These are phyloP conservation scores for Aspergillus sp. DNA, from an alignment of 2,329 filamentous ascomycete genomes.

Conservation along the genomic window DNA sequence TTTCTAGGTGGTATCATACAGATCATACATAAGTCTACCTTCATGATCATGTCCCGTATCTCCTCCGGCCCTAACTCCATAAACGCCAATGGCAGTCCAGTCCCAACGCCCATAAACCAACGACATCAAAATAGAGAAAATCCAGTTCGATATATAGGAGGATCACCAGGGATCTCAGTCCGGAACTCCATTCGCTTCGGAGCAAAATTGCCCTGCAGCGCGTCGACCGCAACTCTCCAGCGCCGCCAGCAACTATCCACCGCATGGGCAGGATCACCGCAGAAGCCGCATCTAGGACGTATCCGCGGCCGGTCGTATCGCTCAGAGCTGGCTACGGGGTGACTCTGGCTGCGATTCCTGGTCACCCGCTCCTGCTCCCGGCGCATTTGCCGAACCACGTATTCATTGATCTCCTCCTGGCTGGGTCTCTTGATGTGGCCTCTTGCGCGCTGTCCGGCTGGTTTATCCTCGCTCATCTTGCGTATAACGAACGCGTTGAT, in stretches of 20 bases:
- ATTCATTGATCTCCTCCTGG: constrained; percentile 22
- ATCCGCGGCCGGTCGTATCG: constrained; percentile 2
- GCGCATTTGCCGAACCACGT: constrained; percentile 19
- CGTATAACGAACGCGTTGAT: constrained; percentile 19
- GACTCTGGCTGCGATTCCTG: constrained; percentile 12
- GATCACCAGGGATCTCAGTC: constrained; percentile 12
- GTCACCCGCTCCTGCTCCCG: constrained; percentile 14
- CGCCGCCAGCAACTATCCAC: constrained; percentile 16
- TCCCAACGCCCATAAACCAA: no score
- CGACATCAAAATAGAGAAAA: constrained; percentile 16
- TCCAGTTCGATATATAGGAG: constrained; percentile 16
- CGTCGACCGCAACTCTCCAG: constrained; percentile 15
- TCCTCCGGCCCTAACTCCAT: no score
- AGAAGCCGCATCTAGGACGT: constrained; percentile 12
- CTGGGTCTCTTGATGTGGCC: constrained; percentile 17
- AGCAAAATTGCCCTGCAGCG: constrained; percentile 13
- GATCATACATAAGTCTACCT: no score
- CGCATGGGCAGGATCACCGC: constrained; percentile 14
- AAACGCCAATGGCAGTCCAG: no score
- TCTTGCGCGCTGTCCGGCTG: constrained; percentile 2
- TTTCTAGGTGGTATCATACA: no score
- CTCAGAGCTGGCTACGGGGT: constrained; percentile 9
- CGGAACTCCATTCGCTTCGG: constrained; percentile 16
- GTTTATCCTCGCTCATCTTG: constrained; percentile 13
- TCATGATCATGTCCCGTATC: no score